Conservation (phyloP, 176 grass and related monocot species). For the Lolium multiflorum region DNA sequence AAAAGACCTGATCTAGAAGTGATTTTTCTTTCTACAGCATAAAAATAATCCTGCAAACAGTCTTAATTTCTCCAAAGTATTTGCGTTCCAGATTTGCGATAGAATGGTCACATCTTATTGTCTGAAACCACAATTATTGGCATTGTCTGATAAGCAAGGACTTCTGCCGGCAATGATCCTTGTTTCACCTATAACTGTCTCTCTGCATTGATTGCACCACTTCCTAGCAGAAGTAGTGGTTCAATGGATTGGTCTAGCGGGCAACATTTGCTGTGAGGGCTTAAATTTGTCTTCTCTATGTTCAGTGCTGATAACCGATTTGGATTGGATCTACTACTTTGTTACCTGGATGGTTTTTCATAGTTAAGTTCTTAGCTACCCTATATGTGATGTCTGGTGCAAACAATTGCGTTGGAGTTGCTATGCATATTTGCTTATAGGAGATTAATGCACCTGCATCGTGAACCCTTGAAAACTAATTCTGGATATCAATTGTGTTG, state of each 20-base stretch:
- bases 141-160: neutral
- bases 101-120: neutral
- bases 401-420: neutral
- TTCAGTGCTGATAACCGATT: neutral
- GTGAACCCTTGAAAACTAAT: neutral
- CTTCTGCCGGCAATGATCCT: neutral
- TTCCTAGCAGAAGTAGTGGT: neutral
- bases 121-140: neutral
- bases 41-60: neutral
- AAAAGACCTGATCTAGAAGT: neutral
- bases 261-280: neutral
- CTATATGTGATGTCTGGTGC: neutral
- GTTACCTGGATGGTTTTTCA: neutral
- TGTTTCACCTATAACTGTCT: neutral
- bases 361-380: constrained; percentile 2
- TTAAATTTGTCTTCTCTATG: neutral
- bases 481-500: neutral
- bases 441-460: neutral
- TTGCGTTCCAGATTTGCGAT: neutral
- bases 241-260: neutral
- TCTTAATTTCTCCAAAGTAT: neutral
- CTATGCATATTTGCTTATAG: neutral
- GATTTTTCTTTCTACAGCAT: neutral
- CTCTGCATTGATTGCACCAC: neutral
- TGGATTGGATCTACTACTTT: neutral